Base-by-base conservation (phyloP, 768 basidiomycete genomes). In the Suillus lakei region DNA sequence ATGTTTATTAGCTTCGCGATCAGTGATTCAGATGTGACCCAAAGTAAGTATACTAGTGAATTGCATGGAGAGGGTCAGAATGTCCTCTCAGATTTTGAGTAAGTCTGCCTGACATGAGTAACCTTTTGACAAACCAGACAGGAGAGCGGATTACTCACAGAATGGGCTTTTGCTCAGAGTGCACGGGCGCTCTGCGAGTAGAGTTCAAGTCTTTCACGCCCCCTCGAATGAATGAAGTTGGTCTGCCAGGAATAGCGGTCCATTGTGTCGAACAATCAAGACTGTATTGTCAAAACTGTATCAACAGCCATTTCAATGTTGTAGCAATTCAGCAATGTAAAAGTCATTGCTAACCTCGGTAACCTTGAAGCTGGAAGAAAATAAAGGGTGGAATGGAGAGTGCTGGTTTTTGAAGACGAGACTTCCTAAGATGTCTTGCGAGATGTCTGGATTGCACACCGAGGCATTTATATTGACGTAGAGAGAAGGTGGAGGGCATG, bases 161-260 rank as follows among this genome's bases (percentile, higher is more conserved):
- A 38, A 36, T 8, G 16, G 38, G 36, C 26, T 5, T 26, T 28
- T 23, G 23, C 4, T 59, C 38, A 28, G 9, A 28, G 2, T 54
- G 53, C 9, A 18, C 18, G 3, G 38, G 56, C 1, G 53, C 53
- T 54, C 30, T 54, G 30, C 30, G 56, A 28, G 3, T 18, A 16
- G 5, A 1, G 12, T 3, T 54, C 30, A 10, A 26, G 18, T 2
- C 3, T 18, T 5, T 59, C 26, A 59, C 56, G 5, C 34, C 34
- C n/a, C 56, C 56, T 59, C 56, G 38, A 39, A 59, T 59, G 36
- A 59, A 59, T 12, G 38, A 28, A 39, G 56, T 59, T 3, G 56
- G 56, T 39, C 56, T 39, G 1, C 56, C 56, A 18, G 38, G 56
- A 28, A 59, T 18, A n/a, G 38, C 18, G 26, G 18, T 39, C 3